Base-by-base conservation (phyloP, 2,329 filamentous ascomycete species). In the Acrodontium crateriforme region DNA sequence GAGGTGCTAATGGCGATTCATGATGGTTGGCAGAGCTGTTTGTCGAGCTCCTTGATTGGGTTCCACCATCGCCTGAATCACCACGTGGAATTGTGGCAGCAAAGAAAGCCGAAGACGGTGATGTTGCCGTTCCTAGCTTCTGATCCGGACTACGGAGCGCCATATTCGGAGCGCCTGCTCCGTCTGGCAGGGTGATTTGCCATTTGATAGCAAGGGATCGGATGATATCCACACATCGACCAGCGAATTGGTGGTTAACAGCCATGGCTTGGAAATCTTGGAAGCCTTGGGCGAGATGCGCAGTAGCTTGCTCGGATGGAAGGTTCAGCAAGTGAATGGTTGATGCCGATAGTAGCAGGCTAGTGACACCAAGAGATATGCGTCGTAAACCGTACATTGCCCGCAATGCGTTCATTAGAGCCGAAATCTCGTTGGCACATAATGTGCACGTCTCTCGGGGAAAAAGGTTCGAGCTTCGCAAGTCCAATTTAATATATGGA, bases 401-500 rank as follows among this genome's bases (percentile, higher is more conserved):
- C 14, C 59, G 55, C 27, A 64, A 57, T 9, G 52, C 45, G 19
- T 53, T 53, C 32, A 58, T 46, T 4, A 65, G 43, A 4, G 44
- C 45, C 1, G 59, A 58, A 2, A 63, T 57, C 28, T 54, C 52
- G 32, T 60, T 61, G 3, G 59, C 59, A 23, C 53, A 55, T 22
- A 53, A 50, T n/a, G 63, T 63, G 50, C 76, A 81, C 10, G 78
- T 69, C 36, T 78, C 72, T 20, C 68, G 65, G 6, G 77, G 76
- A 3, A 62, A 60, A 2, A 80, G 59, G 28, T 67, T 65, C 6
- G 73, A 78, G 6, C 71, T 68, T 25, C 54, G 44, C 9, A 62
- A 41, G 27, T 62, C 56, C 13, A 76, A 64, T 41, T 79, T 79
- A 44, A 81, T 74, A 19, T 83, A 62, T 0, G 78, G 78, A 5